Base-by-base conservation (phyloP, 75 land plant species). In the Pseudotsuga menziesii region DNA sequence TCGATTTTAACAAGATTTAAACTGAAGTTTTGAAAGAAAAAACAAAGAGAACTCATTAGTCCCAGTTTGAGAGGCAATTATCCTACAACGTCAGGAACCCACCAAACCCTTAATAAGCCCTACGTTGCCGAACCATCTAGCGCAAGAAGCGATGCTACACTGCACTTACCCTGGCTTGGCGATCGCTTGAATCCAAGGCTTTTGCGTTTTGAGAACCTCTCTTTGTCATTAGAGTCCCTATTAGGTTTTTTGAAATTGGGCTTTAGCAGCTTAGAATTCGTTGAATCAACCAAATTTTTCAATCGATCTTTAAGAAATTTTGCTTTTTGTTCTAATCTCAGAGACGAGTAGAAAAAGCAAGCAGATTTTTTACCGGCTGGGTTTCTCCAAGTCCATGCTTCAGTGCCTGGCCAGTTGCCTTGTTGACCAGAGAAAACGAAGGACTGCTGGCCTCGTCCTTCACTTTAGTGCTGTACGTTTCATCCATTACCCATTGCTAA, bases 401-500 rank as follows among this genome's bases (percentile, higher is more conserved):
- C 32, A 93, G 58, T 4, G 91, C 91, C 75, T 88, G 79, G 26
- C 93, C 86, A 22, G 89, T 89, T 20, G 89, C 89, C 75, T 91
- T 91, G 59, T 93, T 91, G 29, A 93, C 84, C 60, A 93, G 81
- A 72, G 93, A 81, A 80, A 93, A 93, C 32, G 82, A 62, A 9
- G 95, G 95, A 26, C 32, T 79, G 3, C 91, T 91, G 22, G 80
- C 84, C 26, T 87, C 82, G 77, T 93, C 93, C 76, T 88, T 88
- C 67, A 89, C 86, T 57, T 78, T 82, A 5, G 83, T 82, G 48
- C 88, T 80, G 82, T 29, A 87, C 15, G 73, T 83, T 80, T 84
- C 83, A 74, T 93, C 95, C 73, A 87, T 88, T 52, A 83, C 67
- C 95, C 95, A 93, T 60, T 87, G 89, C 95, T 91, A 70, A 75